phyloP scores from a whole-genome alignment of 2,329 filamentous ascomycete species.

The Phymatotrichopsis omnivora region DNA sequence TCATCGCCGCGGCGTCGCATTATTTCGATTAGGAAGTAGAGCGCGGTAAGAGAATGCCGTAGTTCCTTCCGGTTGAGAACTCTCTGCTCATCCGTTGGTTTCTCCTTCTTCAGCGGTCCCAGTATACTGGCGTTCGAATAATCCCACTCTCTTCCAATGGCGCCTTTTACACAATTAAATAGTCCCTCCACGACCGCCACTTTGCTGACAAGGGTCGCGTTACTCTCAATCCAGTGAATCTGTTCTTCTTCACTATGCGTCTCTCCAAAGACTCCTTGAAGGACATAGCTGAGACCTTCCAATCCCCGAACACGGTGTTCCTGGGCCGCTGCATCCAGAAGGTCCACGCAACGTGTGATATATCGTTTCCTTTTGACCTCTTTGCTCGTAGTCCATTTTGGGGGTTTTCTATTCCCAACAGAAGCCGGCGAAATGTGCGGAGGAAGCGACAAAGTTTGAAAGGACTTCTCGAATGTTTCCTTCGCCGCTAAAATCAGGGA shows the following conservation, averaged over 20 bases:
- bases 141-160: constrained; percentile 29
- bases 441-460: constrained; percentile 51
- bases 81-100: constrained; percentile 21
- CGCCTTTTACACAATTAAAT: constrained; percentile 29
- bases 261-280: constrained; percentile 33
- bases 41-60: constrained; percentile 27
- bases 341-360: constrained; percentile 35
- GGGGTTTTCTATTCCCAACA: constrained; percentile 25
- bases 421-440: constrained; percentile 37
- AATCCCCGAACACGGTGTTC: constrained; percentile 39
- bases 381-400: constrained; percentile 55
- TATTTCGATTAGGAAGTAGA: constrained; percentile 31
- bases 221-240: constrained; percentile 29
- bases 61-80: constrained; percentile 28
- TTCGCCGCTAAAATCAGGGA: constrained; percentile 66
- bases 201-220: constrained; percentile 27
- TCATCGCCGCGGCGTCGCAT: constrained; percentile 25
- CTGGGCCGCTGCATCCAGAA: constrained; percentile 36
- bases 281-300: constrained; percentile 40
- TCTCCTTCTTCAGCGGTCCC: constrained; percentile 4
- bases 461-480: constrained; percentile 53
- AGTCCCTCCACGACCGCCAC: constrained; percentile 27
- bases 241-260: constrained; percentile 33
- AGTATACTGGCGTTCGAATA: constrained; percentile 21
- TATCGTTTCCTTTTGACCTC: constrained; percentile 43